Conservation (phyloP, 2,329 filamentous ascomycete species). For the Mariannaea elegans region DNA sequence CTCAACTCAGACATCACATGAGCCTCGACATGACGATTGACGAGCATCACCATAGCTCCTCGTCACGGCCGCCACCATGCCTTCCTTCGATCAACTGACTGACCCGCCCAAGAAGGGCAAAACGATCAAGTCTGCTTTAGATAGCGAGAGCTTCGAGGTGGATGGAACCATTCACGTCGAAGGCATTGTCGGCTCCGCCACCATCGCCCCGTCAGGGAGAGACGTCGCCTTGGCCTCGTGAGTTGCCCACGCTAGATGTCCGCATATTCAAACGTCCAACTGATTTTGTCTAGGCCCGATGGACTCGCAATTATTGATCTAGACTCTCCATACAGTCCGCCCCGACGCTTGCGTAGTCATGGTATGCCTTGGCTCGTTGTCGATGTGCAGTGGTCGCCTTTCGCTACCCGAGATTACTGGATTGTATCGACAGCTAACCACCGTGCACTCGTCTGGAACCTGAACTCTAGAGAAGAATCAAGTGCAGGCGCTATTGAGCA, state of each 20-base stretch:
- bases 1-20: conserved; percentile 11
- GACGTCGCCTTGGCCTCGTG: conserved; percentile 89
- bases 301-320: conserved; percentile 92
- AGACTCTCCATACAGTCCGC: conserved; percentile 87
- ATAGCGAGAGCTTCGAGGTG: conserved; percentile 87
- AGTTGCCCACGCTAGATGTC: conserved; percentile 43
- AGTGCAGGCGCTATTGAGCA: conserved; percentile 79
- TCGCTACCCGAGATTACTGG: conserved; percentile 89
- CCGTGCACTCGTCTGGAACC: conserved; percentile 92
- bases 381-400: conserved; percentile 97
- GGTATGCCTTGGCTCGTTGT: conserved; percentile 94
- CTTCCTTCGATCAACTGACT: conserved; percentile 55
- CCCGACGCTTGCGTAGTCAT: conserved; percentile 82
- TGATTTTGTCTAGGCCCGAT: conserved; percentile 65
- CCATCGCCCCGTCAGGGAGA: conserved; percentile 89
- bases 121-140: conserved; percentile 73
- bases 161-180: conserved; percentile 87
- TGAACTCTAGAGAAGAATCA: conserved; percentile 81
- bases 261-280: not conserved
- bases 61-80: conserved; percentile 51
- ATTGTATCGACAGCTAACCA: conserved; percentile 95
- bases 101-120: conserved; percentile 65
- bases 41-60: conserved; percentile 32
- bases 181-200: conserved; percentile 84
- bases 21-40: conserved; percentile 40